phyloP scores from a whole-genome alignment of 495 filamentous ascomycete species.

The Hyaloscypha variabilis region DNA sequence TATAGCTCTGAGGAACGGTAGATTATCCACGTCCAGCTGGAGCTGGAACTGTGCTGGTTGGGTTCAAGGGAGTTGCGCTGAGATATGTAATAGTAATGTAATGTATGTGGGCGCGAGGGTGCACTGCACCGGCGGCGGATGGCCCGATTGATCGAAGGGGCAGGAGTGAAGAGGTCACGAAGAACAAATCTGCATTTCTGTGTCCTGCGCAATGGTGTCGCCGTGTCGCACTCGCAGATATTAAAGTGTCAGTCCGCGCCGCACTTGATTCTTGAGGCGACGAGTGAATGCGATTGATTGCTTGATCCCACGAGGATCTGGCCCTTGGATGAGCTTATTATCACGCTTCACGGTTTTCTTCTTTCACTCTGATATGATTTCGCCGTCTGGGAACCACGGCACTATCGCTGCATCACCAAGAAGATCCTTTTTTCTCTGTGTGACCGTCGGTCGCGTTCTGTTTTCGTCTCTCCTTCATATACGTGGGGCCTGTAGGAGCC shows the following conservation, averaged over 20 bases:
- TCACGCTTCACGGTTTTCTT: background rate
- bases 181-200: background rate
- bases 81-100: background rate
- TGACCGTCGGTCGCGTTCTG: too few species aligned
- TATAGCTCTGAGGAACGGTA: background rate
- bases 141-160: background rate
- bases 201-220: background rate
- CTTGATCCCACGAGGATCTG: background rate
- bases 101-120: background rate
- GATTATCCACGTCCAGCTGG: conserved; percentile 1
- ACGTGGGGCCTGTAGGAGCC: background rate
- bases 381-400: background rate
- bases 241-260: background rate
- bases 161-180: background rate
- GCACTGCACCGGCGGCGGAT: background rate
- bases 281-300: background rate
- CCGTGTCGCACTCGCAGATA: background rate
- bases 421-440: background rate
- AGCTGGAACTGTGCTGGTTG: too few species aligned
- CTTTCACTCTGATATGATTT: background rate
- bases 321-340: background rate
- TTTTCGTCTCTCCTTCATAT: background rate
- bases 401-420: background rate
- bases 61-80: conserved; percentile 1
- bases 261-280: background rate